Percentiles rank a stretch among this genome's conserved stretches.
phyloP scores from a whole-genome alignment of 306 rosid species.

The Fragaria vesca region DNA sequence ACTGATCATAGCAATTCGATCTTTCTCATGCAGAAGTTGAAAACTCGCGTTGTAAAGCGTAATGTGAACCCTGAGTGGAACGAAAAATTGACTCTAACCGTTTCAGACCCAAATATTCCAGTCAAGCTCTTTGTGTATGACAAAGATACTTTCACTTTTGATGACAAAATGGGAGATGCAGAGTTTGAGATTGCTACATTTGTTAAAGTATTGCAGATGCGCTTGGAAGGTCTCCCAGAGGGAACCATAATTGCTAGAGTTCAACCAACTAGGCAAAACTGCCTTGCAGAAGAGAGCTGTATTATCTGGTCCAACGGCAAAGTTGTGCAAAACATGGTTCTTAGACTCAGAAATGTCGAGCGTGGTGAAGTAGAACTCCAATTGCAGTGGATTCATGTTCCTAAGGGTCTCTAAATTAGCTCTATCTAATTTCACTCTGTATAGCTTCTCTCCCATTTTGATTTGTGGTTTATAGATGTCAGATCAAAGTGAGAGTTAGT shows the following conservation, averaged over 20 bases:
- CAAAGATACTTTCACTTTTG: too few relatives aligned
- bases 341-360: too few relatives aligned
- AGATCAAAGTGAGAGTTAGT: background rate
- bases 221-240: constrained; percentile 33
- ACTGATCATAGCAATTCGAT: background rate
- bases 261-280: constrained; percentile 55
- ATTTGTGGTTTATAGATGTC: too few relatives aligned
- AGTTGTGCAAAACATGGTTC: too few relatives aligned
- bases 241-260: constrained; percentile 54
- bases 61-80: constrained; percentile 83
- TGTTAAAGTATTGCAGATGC: constrained; percentile 46
- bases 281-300: constrained; percentile 71
- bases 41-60: constrained; percentile 62
- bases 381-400: too few relatives aligned
- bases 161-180: too few relatives aligned
- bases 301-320: constrained; percentile 21
- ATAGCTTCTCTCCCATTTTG: background rate
- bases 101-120: constrained; percentile 57
- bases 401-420: constrained; percentile 31
- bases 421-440: background rate
- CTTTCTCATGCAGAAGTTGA: constrained; percentile 59
- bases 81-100: constrained; percentile 69
- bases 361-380: too few relatives aligned
- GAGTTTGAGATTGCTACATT: constrained; percentile 23
- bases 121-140: constrained; percentile 33